phyloP scores from a whole-genome alignment of 1,284 basidiomycete genomes.

The Coriolopsis trogii region DNA sequence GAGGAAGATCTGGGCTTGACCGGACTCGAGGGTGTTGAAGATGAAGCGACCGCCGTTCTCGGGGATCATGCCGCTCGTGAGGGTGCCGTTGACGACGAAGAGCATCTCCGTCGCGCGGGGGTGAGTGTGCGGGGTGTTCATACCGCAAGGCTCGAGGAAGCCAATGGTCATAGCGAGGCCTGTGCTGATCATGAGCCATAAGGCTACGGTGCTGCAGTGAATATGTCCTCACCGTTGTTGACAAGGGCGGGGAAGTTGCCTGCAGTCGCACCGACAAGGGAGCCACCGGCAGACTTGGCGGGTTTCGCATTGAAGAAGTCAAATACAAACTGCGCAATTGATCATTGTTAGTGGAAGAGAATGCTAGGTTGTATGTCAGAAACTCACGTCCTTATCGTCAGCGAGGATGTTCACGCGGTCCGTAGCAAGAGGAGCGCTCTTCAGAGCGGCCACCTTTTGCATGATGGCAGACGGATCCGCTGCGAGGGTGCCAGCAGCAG shows the following conservation, averaged over 20 bases:
- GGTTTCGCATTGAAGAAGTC: slow-evolving; percentile 30
- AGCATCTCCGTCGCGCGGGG: slow-evolving; percentile 42
- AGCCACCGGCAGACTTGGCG: slow-evolving; percentile 29
- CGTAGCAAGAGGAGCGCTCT: slow-evolving; percentile 22
- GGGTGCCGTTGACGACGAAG: slow-evolving; percentile 36
- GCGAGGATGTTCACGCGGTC: slow-evolving; percentile 29
- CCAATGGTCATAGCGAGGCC: slow-evolving; percentile 33
- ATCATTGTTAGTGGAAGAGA: too few relatives aligned
- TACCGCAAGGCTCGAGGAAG: slow-evolving; percentile 35
- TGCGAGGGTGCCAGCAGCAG: slow-evolving; percentile 13
- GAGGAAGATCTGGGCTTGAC: slow-evolving; percentile 39
- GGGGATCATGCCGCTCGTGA: slow-evolving; percentile 37
- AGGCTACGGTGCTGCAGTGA: neutral
- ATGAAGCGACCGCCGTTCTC: slow-evolving; percentile 41
- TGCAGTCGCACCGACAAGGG: slow-evolving; percentile 28
- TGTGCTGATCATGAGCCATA: neutral
- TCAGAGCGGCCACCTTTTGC: slow-evolving; percentile 24
- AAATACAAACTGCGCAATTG: slow-evolving; percentile 30
- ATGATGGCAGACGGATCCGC: too few relatives aligned
- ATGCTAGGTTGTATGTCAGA: too few relatives aligned
- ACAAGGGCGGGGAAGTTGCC: slow-evolving; percentile 34
- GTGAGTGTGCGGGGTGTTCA: slow-evolving; percentile 44
- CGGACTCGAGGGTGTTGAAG: slow-evolving; percentile 34
- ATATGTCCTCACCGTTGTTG: slow-evolving; percentile 22
- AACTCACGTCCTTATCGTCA: slow-evolving; percentile 31